These are phyloP conservation scores for Hymenoscyphus fraxineus DNA, from an alignment of 2,329 filamentous ascomycete species.

Conservation along the genomic window DNA sequence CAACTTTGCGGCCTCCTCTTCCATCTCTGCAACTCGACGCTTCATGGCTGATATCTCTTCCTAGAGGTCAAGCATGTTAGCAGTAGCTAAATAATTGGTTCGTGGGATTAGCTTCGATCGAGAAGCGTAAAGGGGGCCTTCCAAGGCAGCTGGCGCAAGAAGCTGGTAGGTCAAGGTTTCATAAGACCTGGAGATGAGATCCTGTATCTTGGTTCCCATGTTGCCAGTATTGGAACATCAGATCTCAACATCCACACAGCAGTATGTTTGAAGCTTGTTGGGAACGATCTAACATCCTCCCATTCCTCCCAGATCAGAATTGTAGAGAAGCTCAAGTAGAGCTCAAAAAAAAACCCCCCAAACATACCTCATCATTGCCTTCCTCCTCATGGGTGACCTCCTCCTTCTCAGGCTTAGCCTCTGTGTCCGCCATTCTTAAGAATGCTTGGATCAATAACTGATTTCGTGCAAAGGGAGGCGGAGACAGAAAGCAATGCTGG, in stretches of 20 bases:
- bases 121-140: not conserved
- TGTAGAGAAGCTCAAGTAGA: not conserved
- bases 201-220: not conserved
- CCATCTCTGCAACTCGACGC: constrained; percentile 81
- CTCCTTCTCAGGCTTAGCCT: constrained; percentile 29
- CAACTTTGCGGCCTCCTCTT: constrained; percentile 81
- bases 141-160: not conserved
- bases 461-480: not conserved
- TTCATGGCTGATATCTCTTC: constrained; percentile 88
- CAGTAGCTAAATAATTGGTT: not conserved
- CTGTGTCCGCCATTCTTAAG: constrained; percentile 30
- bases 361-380: constrained; percentile 34
- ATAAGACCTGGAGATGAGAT: not conserved
- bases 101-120: not conserved
- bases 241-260: not conserved
- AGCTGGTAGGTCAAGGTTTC: not conserved
- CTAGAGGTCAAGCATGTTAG: constrained; percentile 34
- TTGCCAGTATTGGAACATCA: not conserved
- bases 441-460: not conserved
- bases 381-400: constrained; percentile 31
- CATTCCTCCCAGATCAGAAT: not conserved
- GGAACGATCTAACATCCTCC: not conserved
- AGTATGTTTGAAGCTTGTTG: not conserved
- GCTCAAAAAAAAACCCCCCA: not conserved
- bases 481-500: not conserved